A percentile compares a stretch with the other conserved stretches of the same genome.
Conservation (phyloP, 2,329 filamentous ascomycete species). For the Cyphellophora attinorum region DNA sequence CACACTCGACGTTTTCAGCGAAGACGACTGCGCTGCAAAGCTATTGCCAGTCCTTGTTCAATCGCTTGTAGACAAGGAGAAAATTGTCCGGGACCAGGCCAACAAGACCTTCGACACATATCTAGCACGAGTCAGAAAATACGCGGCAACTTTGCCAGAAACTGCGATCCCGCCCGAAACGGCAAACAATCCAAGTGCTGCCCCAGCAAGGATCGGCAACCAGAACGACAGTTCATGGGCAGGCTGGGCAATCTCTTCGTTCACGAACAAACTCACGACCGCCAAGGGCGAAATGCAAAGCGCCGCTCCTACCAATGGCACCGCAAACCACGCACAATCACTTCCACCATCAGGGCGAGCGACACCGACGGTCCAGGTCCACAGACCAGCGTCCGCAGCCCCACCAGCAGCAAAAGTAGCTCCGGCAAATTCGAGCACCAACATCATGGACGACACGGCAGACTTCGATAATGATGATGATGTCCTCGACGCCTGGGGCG, state of each 20-base stretch:
- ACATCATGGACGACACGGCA: not conserved
- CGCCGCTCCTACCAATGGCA: conserved; percentile 27
- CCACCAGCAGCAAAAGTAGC: conserved; percentile 2
- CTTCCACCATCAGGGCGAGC: conserved; percentile 33
- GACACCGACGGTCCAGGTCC: conserved; percentile 19
- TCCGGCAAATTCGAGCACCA: not conserved
- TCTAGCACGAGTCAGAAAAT: conserved; percentile 71
- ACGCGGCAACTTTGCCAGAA: conserved; percentile 68
- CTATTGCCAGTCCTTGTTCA: conserved; percentile 79
- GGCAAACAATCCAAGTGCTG: conserved; percentile 35
- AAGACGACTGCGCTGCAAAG: conserved; percentile 79
- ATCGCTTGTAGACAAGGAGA: conserved; percentile 86
- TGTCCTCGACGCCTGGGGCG: conserved; percentile 67
- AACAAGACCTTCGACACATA: conserved; percentile 83
- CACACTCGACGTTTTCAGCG: conserved; percentile 75
- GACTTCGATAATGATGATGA: conserved; percentile 47
- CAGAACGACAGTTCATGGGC: conserved; percentile 72
- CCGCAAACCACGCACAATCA: conserved; percentile 33
- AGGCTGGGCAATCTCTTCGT: conserved; percentile 96
- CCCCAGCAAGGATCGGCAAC: conserved; percentile 60
- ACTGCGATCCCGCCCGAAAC: conserved; percentile 60
- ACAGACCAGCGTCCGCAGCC: conserved; percentile 2
- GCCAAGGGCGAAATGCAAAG: conserved; percentile 80
- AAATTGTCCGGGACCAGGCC: conserved; percentile 82
- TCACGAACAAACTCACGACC: conserved; percentile 83